Evolutionary conservation across 768 basidiomycete species (phyloP).

Genomic region (Collybia sp.): DNA sequence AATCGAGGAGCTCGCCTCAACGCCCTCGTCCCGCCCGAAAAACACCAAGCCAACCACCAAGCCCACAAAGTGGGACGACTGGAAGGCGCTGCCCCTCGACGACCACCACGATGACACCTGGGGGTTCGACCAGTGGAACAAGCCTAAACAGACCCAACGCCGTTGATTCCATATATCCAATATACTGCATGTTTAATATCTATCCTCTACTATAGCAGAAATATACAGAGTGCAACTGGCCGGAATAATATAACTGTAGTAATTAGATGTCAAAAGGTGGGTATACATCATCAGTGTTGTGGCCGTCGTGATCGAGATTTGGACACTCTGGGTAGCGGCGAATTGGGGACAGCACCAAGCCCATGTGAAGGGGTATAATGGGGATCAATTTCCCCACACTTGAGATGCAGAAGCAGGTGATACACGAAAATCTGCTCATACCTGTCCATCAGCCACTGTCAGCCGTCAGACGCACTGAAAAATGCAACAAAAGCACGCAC

Average conservation of each 20-base stretch:
- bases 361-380: conserved; percentile 80
- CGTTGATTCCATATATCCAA: too few relatives aligned
- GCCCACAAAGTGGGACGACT: conserved; percentile 33
- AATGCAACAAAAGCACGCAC: conserved; percentile 42
- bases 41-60: conserved; percentile 1
- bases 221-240: too few relatives aligned
- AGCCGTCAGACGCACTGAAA: conserved; percentile 1
- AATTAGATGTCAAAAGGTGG: neutral
- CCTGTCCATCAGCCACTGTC: conserved; percentile 28
- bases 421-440: conserved; percentile 89
- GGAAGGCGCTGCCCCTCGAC: conserved; percentile 37
- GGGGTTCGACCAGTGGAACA: conserved; percentile 48
- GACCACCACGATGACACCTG: conserved; percentile 31
- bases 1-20: conserved; percentile 39
- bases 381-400: conserved; percentile 69
- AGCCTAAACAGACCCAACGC: neutral
- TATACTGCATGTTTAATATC: too few relatives aligned
- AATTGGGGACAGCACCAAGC: conserved; percentile 57
- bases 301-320: conserved; percentile 54
- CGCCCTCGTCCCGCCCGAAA: conserved; percentile 1
- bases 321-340: conserved; percentile 38
- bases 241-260: too few relatives aligned
- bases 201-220: too few relatives aligned
- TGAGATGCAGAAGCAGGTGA: conserved; percentile 76
- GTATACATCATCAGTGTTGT: conserved; percentile 14